Conservation (phyloP, 805 yeast species). For the Saccharomycopsis sp. region DNA sequence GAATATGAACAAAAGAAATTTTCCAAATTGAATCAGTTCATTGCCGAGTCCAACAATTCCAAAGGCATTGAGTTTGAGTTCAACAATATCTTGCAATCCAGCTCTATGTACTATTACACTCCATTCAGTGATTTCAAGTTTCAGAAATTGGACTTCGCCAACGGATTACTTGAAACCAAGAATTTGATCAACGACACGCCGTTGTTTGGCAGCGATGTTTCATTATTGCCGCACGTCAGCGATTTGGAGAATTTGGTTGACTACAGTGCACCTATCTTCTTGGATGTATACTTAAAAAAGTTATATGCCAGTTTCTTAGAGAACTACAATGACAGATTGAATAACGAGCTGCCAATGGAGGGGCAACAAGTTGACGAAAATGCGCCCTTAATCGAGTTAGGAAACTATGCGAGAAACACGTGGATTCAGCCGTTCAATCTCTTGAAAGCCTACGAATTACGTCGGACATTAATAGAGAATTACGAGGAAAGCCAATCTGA, state of each 20-base stretch:
- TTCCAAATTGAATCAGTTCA: conserved; percentile 10
- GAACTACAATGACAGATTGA: conserved; percentile 14
- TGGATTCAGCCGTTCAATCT: conserved; percentile 20
- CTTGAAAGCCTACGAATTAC: conserved; percentile 14
- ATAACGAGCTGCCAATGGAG: conserved; percentile 2
- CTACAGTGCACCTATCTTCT: conserved; percentile 16
- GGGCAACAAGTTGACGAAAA: not conserved
- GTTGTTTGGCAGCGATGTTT: conserved; percentile 20
- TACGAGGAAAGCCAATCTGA: conserved; percentile 12
- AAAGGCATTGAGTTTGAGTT: conserved; percentile 14
- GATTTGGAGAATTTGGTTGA: not conserved
- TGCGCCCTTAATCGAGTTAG: conserved; percentile 7
- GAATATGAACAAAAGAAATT: conserved; percentile 21
- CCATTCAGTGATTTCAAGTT: conserved; percentile 15
- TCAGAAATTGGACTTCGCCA: conserved; percentile 11
- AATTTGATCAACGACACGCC: conserved; percentile 5
- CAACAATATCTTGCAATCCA: conserved; percentile 1
- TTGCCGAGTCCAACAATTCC: conserved; percentile 15
- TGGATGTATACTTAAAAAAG: conserved; percentile 10
- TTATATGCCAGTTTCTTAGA: conserved; percentile 8
- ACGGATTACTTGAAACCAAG: not conserved
- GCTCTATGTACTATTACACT: conserved; percentile 16
- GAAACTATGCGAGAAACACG: conserved; percentile 15
- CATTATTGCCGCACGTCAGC: conserved; percentile 14
- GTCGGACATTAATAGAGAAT: conserved; percentile 7